Percentiles rank a stretch among this genome's conserved stretches.
Conservation (phyloP, 2,329 filamentous ascomycete genomes). For the Fusarium verrucosum region DNA sequence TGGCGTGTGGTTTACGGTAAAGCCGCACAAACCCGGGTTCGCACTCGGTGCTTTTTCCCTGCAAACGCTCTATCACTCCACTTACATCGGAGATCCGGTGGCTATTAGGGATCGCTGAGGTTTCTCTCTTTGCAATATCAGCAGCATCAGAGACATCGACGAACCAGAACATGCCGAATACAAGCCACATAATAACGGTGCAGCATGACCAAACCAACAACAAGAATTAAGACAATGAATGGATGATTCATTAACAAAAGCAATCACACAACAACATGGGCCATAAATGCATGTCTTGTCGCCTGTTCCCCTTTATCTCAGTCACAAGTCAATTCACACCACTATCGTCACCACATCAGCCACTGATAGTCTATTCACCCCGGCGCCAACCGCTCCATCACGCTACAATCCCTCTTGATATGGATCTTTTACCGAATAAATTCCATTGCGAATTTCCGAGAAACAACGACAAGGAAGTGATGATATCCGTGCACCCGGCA, state of each 20-base stretch:
- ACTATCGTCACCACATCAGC: constrained; percentile 11
- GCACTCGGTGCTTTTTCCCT: constrained; percentile 25
- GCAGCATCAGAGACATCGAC: constrained; percentile 12
- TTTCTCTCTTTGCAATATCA: neutral
- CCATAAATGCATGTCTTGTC: neutral
- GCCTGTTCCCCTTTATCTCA: constrained; percentile 6
- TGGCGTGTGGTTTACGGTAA: constrained; percentile 4
- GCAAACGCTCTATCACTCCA: constrained; percentile 30
- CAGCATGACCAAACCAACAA: neutral
- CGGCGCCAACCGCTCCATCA: constrained; percentile 18
- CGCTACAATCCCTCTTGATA: constrained; percentile 13
- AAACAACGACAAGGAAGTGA: constrained; percentile 6
- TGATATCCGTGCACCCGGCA: constrained; percentile 14
- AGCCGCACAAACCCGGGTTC: constrained; percentile 13
- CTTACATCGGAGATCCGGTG: constrained; percentile 37
- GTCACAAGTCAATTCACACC: constrained; percentile 35
- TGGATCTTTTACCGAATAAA: constrained; percentile 6
- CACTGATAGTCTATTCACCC: neutral
- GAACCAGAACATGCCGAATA: constrained; percentile 8
- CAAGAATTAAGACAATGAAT: neutral
- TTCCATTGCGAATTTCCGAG: constrained; percentile 25
- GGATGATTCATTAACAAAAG: neutral
- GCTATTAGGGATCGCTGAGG: neutral
- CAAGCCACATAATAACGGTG: constrained; percentile 11
- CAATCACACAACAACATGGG: neutral